Base-by-base conservation (phyloP, 2,329 filamentous ascomycete species). In the Trichoderma harzianum region DNA sequence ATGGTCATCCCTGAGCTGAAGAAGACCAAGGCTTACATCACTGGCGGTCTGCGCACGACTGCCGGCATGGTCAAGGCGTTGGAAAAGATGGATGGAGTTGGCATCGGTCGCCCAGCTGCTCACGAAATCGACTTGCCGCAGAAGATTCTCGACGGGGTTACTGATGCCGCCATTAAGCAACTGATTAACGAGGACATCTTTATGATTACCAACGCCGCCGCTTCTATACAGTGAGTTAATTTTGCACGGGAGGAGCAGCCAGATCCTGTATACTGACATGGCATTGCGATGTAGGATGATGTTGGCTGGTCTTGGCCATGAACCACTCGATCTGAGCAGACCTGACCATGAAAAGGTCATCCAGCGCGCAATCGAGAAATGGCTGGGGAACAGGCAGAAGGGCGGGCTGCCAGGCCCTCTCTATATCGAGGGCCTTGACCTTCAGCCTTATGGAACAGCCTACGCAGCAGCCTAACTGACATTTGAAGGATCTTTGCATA, bases 61-160 rank as follows among this genome's bases (percentile, higher is more conserved):
- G 81, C 79, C 24, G 89, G 85, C 3, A 90, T 91, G 89, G 85
- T 87, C 16, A 79, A 83, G n/a, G 88, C 87, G 0, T 81, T 91
- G 3, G 75, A 86, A 3, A 83, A 84, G 0, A 86, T 91, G 4
- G 85, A 91, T 74, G 89, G 89, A 24, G 82, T 91, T 10, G 89
- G 89, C 0, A 80, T 92, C 24, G 90, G 72, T 2, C 75, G 82
- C 3, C 82, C 83, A 0, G 75, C 74, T 3, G 73, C 76, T 28
- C 74, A 78, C 3, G 76, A 78, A 32, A 75, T 77, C 26, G 77
- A 78, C 12, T 51, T 80, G 16, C 75, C 78, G 1, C 70, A 69
- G 21, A 79, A 78, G 71, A 69, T 80, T 7, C 64, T 79, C 0
- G 61, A 65, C 7, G 69, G 72, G 77, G 80, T 0, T 21, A 82